phyloP scores from a whole-genome alignment of 2,329 filamentous ascomycete species.

The Fusarium sp. region DNA sequence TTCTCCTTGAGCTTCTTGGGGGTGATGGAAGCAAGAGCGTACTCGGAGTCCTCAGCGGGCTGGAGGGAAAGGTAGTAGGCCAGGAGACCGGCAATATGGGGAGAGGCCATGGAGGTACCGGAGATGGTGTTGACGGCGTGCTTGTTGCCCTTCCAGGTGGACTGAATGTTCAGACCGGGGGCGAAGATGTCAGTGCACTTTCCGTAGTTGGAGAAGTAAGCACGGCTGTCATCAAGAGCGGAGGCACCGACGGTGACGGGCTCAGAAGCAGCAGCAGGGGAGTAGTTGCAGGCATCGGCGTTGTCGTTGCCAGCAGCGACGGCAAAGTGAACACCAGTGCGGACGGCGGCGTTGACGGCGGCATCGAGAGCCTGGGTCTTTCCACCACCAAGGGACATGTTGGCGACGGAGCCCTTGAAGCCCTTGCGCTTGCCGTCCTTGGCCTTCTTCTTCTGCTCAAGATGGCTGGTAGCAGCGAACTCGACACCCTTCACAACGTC shows the following conservation, averaged over 20 bases:
- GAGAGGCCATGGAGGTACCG: conserved; percentile 98
- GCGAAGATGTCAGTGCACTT: conserved; percentile 99
- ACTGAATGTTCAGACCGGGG: conserved; percentile 94
- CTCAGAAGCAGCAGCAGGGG: conserved; percentile 89
- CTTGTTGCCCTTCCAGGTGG: conserved; percentile 98
- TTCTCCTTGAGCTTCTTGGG: conserved; percentile 94
- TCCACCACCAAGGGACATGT: conserved; percentile 99
- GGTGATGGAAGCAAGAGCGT: conserved; percentile 87
- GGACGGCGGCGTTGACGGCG: conserved; percentile 93
- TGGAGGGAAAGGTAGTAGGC: conserved; percentile 99
- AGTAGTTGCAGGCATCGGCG: conserved; percentile 99
- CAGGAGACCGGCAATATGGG: conserved; percentile 94
- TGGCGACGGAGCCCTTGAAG: conserved; percentile 99
- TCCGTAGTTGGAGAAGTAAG: conserved; percentile 99
- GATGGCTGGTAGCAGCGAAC: conserved; percentile 86
- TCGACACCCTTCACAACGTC: conserved; percentile 99
- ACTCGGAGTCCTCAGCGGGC: conserved; percentile 89
- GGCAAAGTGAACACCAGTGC: conserved; percentile 94
- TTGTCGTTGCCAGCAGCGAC: conserved; percentile 99
- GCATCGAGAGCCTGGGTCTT: conserved; percentile 93
- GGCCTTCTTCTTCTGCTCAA: conserved; percentile 78
- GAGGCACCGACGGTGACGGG: conserved; percentile 97
- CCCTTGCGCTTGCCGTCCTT: conserved; percentile 92
- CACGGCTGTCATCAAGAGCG: conserved; percentile 91
- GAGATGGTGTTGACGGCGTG: conserved; percentile 99